Evolutionary conservation across 257 asterid genomes (phyloP).

Genomic region (Solanum boliviense): DNA sequence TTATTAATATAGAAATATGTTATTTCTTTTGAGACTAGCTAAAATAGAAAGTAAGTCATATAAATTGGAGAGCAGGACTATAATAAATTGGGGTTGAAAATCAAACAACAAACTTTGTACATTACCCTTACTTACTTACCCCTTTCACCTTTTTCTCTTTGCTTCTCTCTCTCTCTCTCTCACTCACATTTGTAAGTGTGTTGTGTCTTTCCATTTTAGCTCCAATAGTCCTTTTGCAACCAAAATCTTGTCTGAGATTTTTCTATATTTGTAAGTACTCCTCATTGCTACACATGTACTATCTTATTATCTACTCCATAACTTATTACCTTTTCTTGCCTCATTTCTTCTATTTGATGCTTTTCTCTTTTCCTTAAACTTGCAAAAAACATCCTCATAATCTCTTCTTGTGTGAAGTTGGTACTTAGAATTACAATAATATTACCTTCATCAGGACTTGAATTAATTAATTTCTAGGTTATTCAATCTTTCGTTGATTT

Average conservation of each 20-base stretch:
- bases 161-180: neutral
- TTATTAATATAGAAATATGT: too few relatives aligned
- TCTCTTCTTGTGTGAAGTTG: neutral
- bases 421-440: neutral
- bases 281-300: neutral
- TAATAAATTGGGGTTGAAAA: neutral
- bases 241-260: slow-evolving; percentile 31
- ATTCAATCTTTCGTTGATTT: neutral
- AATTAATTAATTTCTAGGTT: neutral
- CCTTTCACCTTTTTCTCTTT: neutral
- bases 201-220: slow-evolving; percentile 25
- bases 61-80: neutral
- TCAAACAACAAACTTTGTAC: slow-evolving; percentile 21
- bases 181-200: neutral
- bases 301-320: neutral
- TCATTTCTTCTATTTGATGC: neutral
- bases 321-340: neutral
- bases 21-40: too few relatives aligned
- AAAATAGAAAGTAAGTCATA: too few relatives aligned
- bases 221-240: slow-evolving; percentile 33
- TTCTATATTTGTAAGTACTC: slow-evolving; percentile 55
- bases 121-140: neutral
- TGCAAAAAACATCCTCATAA: neutral
- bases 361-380: neutral
- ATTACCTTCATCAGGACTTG: neutral